Conservation (phyloP, 2,329 filamentous ascomycete species). For the Botrytis squamosa region DNA sequence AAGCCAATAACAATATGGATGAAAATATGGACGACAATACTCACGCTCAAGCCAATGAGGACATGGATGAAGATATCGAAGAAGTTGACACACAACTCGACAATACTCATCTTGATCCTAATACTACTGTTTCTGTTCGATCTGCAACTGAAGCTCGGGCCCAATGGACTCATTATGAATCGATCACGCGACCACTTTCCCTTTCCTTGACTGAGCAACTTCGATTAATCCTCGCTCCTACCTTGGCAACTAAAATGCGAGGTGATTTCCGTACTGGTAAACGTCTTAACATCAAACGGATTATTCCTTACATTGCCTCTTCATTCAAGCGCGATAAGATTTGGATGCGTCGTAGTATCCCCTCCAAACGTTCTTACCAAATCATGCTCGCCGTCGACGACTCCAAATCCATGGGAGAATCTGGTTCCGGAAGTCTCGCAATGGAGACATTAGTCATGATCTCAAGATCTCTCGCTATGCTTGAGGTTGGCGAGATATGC, state of each 20-base stretch:
- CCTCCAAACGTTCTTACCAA: slow-evolving; percentile 92
- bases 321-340: slow-evolving; percentile 99
- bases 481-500: slow-evolving; percentile 91
- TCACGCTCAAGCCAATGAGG: slow-evolving; percentile 42
- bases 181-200: slow-evolving; percentile 79
- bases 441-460: slow-evolving; percentile 95
- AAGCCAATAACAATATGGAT: slow-evolving; percentile 45
- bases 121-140: slow-evolving; percentile 25
- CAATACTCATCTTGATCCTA: slow-evolving; percentile 63
- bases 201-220: slow-evolving; percentile 91
- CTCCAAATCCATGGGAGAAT: slow-evolving; percentile 88
- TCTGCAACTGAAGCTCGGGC: slow-evolving; percentile 61
- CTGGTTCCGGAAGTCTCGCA: slow-evolving; percentile 71
- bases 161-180: slow-evolving; percentile 84
- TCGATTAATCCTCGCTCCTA: slow-evolving; percentile 90
- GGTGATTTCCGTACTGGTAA: slow-evolving; percentile 97
- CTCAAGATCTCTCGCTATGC: slow-evolving; percentile 80
- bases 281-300: slow-evolving; percentile 97
- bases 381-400: slow-evolving; percentile 98
- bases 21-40: slow-evolving; percentile 50
- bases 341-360: slow-evolving; percentile 93
- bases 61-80: slow-evolving; percentile 42
- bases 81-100: slow-evolving; percentile 59
- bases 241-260: slow-evolving; percentile 91
- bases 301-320: slow-evolving; percentile 98